These are phyloP conservation scores for Astrephomene gubernaculifera DNA, from an alignment of 139 green algal genomes.

Conservation along the genomic window DNA sequence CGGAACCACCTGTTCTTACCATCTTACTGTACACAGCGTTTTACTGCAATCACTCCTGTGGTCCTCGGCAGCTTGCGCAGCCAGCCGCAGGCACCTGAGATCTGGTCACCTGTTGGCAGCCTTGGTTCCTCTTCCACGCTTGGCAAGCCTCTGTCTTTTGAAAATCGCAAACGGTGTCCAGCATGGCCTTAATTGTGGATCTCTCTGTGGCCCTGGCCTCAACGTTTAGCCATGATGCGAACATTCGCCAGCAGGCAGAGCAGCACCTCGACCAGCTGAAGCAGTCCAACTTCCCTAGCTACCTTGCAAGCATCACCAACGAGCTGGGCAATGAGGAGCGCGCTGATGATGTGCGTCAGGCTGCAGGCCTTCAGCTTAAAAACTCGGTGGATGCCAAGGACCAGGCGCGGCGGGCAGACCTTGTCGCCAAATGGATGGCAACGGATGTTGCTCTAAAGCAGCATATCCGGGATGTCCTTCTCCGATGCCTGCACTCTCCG, in stretches of 20 bases:
- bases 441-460: slow-evolving; percentile 73
- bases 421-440: slow-evolving; percentile 78
- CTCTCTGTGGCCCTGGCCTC: slow-evolving; percentile 9
- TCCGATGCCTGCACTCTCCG: slow-evolving; percentile 79
- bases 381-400: slow-evolving; percentile 95
- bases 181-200: slow-evolving; percentile 18
- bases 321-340: slow-evolving; percentile 87
- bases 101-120: not conserved
- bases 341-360: slow-evolving; percentile 74
- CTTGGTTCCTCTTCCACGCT: not conserved
- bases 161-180: not conserved
- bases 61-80: not conserved
- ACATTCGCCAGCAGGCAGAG: slow-evolving; percentile 83
- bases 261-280: slow-evolving; percentile 81
- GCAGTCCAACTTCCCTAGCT: slow-evolving; percentile 80
- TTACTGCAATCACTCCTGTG: too few species aligned
- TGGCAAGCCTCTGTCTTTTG: not conserved
- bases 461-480: slow-evolving; percentile 84
- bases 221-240: slow-evolving; percentile 68
- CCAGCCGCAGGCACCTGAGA: not conserved
- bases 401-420: slow-evolving; percentile 68
- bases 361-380: slow-evolving; percentile 97
- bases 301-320: slow-evolving; percentile 77
- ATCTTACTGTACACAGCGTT: too few species aligned
- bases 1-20: too few species aligned